A percentile compares a stretch with the other conserved stretches of the same genome.
Evolutionary conservation across 495 filamentous ascomycete species (phyloP).

Genomic region (Penicillium atrosanguineum): DNA sequence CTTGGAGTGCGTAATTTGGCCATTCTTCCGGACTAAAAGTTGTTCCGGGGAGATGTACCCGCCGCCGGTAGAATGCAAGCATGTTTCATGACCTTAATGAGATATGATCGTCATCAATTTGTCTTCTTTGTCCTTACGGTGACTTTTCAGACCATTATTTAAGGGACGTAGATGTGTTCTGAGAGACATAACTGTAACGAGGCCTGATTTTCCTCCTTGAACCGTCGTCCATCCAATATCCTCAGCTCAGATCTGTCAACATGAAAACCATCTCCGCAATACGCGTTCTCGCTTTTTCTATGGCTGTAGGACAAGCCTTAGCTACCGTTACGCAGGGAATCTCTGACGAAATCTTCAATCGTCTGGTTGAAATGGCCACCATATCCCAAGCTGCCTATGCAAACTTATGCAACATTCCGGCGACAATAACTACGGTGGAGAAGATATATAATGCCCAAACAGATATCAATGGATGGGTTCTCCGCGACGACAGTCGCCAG

Average conservation of each 20-base stretch:
- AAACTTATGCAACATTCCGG: slow-evolving; percentile 6
- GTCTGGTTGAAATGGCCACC: slow-evolving; percentile 7
- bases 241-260: not conserved
- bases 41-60: too few relatives aligned
- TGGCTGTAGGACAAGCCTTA: not conserved
- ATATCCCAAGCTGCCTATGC: slow-evolving; percentile 9
- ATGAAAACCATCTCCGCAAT: slow-evolving; percentile 2
- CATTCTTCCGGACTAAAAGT: not conserved
- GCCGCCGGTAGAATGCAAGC: not conserved
- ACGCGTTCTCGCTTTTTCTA: not conserved
- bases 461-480: slow-evolving; percentile 10
- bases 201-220: not conserved
- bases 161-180: not conserved
- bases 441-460: slow-evolving; percentile 10
- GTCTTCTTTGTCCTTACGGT: not conserved
- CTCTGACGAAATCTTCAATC: slow-evolving; percentile 2
- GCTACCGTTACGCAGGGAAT: slow-evolving; percentile 3
- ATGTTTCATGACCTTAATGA: not conserved
- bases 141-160: not conserved
- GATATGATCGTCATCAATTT: not conserved
- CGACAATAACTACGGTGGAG: slow-evolving; percentile 1
- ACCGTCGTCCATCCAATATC: not conserved
- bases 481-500: slow-evolving; percentile 4
- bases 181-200: not conserved
- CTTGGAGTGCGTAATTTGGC: not conserved